Conservation (phyloP, 2,329 filamentous ascomycete species). For the Colletotrichum filicis region DNA sequence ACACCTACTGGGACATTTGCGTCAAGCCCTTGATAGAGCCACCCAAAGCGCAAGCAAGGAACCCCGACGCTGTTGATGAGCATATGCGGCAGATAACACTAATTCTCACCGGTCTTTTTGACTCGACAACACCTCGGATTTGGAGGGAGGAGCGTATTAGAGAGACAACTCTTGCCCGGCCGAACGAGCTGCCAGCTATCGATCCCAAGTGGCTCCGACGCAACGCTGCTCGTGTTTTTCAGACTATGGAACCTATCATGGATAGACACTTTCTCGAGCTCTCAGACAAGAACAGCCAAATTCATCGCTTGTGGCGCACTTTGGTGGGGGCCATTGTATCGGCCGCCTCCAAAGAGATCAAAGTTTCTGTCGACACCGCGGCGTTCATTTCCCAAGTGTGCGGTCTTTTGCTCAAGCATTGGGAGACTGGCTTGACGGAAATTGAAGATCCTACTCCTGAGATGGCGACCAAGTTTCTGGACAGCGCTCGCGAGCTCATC, state of each 20-base stretch:
- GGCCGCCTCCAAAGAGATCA: slow-evolving; percentile 87
- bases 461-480: slow-evolving; percentile 62
- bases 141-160: slow-evolving; percentile 83
- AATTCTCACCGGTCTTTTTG: slow-evolving; percentile 78
- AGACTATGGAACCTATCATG: slow-evolving; percentile 68
- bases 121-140: slow-evolving; percentile 64
- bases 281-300: slow-evolving; percentile 66
- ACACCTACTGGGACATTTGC: slow-evolving; percentile 82
- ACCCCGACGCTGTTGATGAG: slow-evolving; percentile 56
- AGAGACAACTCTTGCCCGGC: slow-evolving; percentile 65
- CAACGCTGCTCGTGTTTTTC: slow-evolving; percentile 73
- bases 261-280: slow-evolving; percentile 71
- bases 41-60: slow-evolving; percentile 44
- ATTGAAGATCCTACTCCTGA: slow-evolving; percentile 61
- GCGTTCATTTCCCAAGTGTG: slow-evolving; percentile 80
- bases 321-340: slow-evolving; percentile 72
- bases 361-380: slow-evolving; percentile 85
- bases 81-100: slow-evolving; percentile 69
- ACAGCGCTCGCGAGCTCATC: slow-evolving; percentile 63
- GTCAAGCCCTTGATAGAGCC: slow-evolving; percentile 67
- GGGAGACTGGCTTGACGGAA: slow-evolving; percentile 68
- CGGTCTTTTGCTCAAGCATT: slow-evolving; percentile 75
- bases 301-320: slow-evolving; percentile 67
- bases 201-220: slow-evolving; percentile 89
- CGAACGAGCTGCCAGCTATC: slow-evolving; percentile 83